These are phyloP conservation scores for Anisodus acutangulus DNA, from an alignment of 257 asterid genomes.

Conservation along the genomic window DNA sequence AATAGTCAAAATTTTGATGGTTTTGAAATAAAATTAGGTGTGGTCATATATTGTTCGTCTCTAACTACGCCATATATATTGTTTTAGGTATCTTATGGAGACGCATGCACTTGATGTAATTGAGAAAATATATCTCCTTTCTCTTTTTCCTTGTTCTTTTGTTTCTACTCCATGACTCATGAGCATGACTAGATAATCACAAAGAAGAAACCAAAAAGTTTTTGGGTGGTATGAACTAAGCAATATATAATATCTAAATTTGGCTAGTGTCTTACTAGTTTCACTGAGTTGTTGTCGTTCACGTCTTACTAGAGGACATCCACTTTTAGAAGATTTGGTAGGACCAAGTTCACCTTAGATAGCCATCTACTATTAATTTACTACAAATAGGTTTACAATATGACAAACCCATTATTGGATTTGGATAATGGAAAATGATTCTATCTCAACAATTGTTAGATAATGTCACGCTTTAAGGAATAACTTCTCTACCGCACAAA, in stretches of 20 bases:
- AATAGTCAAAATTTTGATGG: background rate
- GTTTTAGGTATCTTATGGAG: background rate
- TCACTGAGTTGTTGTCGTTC: background rate
- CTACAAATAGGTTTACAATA: background rate
- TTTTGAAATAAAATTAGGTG: background rate
- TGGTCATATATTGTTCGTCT: background rate
- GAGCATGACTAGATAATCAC: conserved; percentile 18
- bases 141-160: too few species aligned
- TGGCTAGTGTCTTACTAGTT: background rate
- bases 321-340: conserved; percentile 34
- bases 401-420: background rate
- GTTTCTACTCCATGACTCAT: too few species aligned
- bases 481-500: too few species aligned
- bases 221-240: background rate
- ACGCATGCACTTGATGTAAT: background rate
- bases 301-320: background rate
- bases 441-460: background rate
- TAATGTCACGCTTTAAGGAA: background rate
- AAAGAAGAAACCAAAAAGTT: background rate
- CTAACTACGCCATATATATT: background rate
- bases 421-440: background rate
- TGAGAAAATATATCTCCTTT: background rate
- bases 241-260: background rate
- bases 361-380: background rate
- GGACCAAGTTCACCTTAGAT: conserved; percentile 23